A percentile compares a stretch with the other conserved stretches of the same genome.
Evolutionary conservation across 495 filamentous ascomycete species (phyloP).

Genomic region (Xanthoparmelia taractica): DNA sequence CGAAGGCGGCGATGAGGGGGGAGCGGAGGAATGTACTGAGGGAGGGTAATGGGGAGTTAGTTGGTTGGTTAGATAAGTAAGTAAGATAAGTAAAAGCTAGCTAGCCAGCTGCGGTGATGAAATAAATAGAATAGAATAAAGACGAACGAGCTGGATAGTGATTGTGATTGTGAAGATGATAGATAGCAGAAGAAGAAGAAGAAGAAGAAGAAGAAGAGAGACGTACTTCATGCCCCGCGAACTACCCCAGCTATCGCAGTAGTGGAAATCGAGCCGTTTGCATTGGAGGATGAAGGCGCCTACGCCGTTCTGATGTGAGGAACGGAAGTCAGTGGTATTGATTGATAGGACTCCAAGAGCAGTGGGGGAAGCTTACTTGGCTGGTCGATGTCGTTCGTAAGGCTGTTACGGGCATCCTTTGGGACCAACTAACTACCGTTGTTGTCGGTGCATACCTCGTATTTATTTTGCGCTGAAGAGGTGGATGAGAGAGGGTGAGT

Average conservation of each 20-base stretch:
- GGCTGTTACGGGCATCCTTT: constrained; percentile 59
- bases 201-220: background rate
- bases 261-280: constrained; percentile 89
- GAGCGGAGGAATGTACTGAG: constrained; percentile 66
- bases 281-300: constrained; percentile 97
- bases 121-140: too few species aligned
- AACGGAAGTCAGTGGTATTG: constrained; percentile 15
- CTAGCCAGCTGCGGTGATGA: too few species aligned
- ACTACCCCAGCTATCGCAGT: constrained; percentile 90
- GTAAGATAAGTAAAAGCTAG: too few species aligned
- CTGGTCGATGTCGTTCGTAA: constrained; percentile 49
- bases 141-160: too few species aligned
- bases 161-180: too few species aligned
- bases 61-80: too few species aligned
- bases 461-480: background rate
- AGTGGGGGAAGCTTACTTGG: constrained; percentile 48
- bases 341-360: background rate
- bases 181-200: too few species aligned
- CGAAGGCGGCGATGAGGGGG: constrained; percentile 65
- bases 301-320: constrained; percentile 87
- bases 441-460: background rate
- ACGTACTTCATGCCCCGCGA: constrained; percentile 90
- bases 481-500: too few species aligned
- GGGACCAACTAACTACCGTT: background rate
- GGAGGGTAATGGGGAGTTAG: background rate